A percentile compares a stretch with the other conserved stretches of the same genome.
These are phyloP conservation scores for Malassezia psittaci DNA, from an alignment of 1,284 basidiomycete genomes.

Conservation along the genomic window DNA sequence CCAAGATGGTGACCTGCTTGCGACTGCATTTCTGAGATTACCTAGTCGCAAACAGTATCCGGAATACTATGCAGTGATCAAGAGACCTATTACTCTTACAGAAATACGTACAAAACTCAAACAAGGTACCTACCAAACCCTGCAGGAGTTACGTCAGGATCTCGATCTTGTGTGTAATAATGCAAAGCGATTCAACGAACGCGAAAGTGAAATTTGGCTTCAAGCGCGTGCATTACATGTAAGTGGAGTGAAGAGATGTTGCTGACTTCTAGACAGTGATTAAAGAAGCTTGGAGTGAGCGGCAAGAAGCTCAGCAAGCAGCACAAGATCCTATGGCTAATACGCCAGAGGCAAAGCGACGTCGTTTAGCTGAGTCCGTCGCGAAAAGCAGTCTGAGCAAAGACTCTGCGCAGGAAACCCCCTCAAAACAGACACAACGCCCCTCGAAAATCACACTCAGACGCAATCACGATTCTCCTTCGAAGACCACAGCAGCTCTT, in stretches of 20 bases:
- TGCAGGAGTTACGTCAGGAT: conserved; percentile 66
- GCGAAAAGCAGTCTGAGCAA: background rate
- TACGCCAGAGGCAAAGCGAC: background rate
- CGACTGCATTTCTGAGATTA: conserved; percentile 63
- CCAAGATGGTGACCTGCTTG: conserved; percentile 50
- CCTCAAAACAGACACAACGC: background rate
- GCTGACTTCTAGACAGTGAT: conserved; percentile 18
- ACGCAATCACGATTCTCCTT: background rate
- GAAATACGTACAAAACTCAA: conserved; percentile 66
- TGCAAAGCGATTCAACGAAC: conserved; percentile 77
- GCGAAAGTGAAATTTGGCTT: conserved; percentile 70
- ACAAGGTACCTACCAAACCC: conserved; percentile 56
- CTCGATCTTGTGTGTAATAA: conserved; percentile 79
- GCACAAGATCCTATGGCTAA: background rate
- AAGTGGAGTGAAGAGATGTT: conserved; percentile 21
- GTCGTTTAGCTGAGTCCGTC: background rate
- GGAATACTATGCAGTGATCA: conserved; percentile 84
- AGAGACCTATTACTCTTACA: conserved; percentile 70
- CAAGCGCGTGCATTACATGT: conserved; percentile 65
- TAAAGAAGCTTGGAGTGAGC: conserved; percentile 19
- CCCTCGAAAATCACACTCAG: conserved; percentile 16
- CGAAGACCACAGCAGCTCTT: background rate
- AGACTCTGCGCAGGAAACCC: background rate
- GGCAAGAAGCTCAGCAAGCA: no score
- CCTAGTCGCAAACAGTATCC: conserved; percentile 69